Evolutionary conservation across 768 basidiomycete species (phyloP).

Genomic region (Pisolithus sp.): DNA sequence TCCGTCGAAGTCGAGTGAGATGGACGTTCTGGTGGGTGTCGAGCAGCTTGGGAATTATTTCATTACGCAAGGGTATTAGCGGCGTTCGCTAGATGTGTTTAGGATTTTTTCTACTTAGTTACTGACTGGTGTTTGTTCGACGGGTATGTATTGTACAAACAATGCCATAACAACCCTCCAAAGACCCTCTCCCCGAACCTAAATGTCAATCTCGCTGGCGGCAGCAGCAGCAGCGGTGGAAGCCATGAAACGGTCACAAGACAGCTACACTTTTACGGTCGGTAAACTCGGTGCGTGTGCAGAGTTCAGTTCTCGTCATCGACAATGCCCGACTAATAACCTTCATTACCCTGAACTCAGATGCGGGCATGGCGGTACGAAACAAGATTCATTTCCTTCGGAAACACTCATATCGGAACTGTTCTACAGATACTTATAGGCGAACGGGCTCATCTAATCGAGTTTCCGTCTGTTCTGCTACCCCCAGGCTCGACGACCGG

Average conservation of each 20-base stretch:
- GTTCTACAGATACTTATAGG: slow-evolving; percentile 74
- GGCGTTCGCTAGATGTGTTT: neutral
- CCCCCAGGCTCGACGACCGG: slow-evolving; percentile 91
- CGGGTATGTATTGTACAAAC: neutral
- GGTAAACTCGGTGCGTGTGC: slow-evolving; percentile 79
- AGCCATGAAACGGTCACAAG: slow-evolving; percentile 36
- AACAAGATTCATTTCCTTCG: neutral
- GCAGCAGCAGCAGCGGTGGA: neutral
- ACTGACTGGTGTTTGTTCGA: neutral
- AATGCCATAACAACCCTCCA: neutral
- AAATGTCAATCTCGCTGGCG: too few relatives aligned
- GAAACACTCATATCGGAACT: neutral
- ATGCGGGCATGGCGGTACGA: slow-evolving; percentile 89
- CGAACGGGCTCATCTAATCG: slow-evolving; percentile 91
- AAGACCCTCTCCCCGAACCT: neutral
- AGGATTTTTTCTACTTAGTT: too few relatives aligned
- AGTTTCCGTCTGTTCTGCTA: slow-evolving; percentile 92
- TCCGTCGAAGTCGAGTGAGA: neutral
- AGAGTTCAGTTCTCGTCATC: neutral
- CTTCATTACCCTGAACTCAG: slow-evolving; percentile 32
- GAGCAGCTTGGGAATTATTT: neutral
- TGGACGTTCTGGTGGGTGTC: neutral
- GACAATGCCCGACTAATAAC: slow-evolving; percentile 5
- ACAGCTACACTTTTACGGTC: slow-evolving; percentile 87
- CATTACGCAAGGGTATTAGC: neutral